Base-by-base conservation (phyloP, 306 rosid genomes). In the Prinsepia uniflora region DNA sequence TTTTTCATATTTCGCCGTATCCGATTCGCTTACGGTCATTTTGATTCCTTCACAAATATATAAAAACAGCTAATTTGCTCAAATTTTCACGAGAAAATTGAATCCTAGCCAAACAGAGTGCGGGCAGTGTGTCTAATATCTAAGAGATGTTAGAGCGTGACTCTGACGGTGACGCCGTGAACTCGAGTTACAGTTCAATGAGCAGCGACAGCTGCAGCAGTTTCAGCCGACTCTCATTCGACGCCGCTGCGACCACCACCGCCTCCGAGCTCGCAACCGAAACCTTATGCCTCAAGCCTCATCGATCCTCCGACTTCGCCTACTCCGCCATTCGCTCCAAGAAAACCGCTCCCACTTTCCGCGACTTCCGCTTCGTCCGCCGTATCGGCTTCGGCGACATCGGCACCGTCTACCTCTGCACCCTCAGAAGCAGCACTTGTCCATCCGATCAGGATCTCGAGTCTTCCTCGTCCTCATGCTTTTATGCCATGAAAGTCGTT, bases 401-500 rank as follows among this genome's bases (percentile, higher is more conserved):
- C 78, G 96, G 98, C 10, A 94, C 98, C 0, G 98, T 94, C 15
- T 90, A 86, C 74, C 84, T 94, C 63, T 94, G 98, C 74, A 82
- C 84, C 4, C 83, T 94, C 59, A 80, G 94, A 68, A 14, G 68
- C 18, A 59, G 8, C 43, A 18, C 64, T 3, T 30, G 19, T 59
- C 62, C 50, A 17, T 64, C 76, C n/a, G 84, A 69, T 34, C 62
- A 11, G 62, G 14, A 61, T 40, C 6, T 10, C 64, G 43, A 61
- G 20, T 40, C 19, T 7, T 30, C 71, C 5, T 65, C 69, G 0
- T 47, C 71, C 19, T 70, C 70, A 9, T 75, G 88, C 65, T 58
- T 75, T 41, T 94, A 91, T 67, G 99, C 99, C 13, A 94, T 94
- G 99, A 94, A 94, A 75, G 99, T 91, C 6, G 99, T 94, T 39